Base-by-base conservation (phyloP, 345 rosid genomes). In the Euphorbia pulcherrima region DNA sequence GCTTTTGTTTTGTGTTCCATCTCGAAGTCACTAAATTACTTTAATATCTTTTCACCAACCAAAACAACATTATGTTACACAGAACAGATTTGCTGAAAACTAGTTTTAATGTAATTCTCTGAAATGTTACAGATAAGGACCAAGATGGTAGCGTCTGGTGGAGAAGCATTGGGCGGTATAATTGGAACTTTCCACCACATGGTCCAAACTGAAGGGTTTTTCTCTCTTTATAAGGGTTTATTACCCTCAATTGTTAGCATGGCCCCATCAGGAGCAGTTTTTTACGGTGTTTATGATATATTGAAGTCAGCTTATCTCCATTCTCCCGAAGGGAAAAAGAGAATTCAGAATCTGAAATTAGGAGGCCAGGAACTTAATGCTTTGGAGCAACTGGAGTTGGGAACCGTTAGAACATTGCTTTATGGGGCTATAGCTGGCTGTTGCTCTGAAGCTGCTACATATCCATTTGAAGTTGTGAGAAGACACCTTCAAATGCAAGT, bases 251-350 rank as follows among this genome's bases (percentile, higher is more conserved):
- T 90, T 50, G 78, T 84, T 56, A 87, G 90, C 85, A 88, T 90
- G 94, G 98, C 97, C 52, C 87, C 96, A 37, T 85, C 97, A 1
- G 94, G 96, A 46, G 98, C 97, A 16, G 96, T 90, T 75, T 93
- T 85, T 78, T 93, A 93, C 44, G 94, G 98, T 11, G 96, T 93
- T 28, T 93, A 88, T 52, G 94, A 93, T 75, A 86, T 93, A 21
- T 70, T 93, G 63, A 93, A 89, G 70, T 85, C 97, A 17, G 83
- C 94, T 6, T 86, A 85, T 83, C 90, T 93, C 29, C 93, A 72
- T 68, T 83, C 97, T 48, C 92, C 94, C 0, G 85, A 90, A 77
- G 96, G 97, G 21, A 76, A 61, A 77, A 84, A 82, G 71, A 84
- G 98, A 78, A 75, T 85, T 27, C 76, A 79, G 75, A 77, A 82